A percentile compares a stretch with the other conserved stretches of the same genome.
phyloP scores from a whole-genome alignment of 75 land plant species.

The Pinus albicaulis region DNA sequence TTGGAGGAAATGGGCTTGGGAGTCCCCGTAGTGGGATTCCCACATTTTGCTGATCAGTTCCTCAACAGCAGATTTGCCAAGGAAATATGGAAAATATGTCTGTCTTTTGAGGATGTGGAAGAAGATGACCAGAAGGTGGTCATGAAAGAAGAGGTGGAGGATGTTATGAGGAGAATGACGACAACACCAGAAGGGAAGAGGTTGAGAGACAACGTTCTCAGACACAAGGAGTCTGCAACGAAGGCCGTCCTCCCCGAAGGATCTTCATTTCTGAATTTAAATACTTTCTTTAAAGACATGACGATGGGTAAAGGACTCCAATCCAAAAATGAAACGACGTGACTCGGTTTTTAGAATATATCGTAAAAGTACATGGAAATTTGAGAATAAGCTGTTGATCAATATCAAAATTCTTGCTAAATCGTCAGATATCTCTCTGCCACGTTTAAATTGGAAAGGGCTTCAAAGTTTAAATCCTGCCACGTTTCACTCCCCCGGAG shows the following conservation, averaged over 20 bases:
- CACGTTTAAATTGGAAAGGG: no score
- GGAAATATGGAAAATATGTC: conserved; percentile 19
- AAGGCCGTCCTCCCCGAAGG: background rate
- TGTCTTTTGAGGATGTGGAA: background rate
- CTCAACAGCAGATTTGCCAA: conserved; percentile 4
- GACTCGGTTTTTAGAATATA: no score
- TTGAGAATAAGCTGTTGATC: no score
- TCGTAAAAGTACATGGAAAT: no score
- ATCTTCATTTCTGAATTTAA: background rate
- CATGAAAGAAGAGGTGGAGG: background rate
- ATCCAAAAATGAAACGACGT: no score
- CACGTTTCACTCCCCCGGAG: no score
- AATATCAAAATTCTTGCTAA: no score
- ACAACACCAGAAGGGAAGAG: background rate
- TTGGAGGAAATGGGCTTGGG: conserved; percentile 16
- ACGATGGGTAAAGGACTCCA: no score
- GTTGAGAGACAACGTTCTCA: background rate
- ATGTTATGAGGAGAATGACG: background rate
- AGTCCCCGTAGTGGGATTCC: conserved; percentile 28
- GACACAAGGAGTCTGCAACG: background rate
- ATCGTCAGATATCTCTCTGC: no score
- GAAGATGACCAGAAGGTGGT: background rate
- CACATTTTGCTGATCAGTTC: conserved; percentile 14
- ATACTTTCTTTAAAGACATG: background rate
- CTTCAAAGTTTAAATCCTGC: no score